Evolutionary conservation across 2,329 filamentous ascomycete species (phyloP).

Genomic region (Claviceps purpurea): DNA sequence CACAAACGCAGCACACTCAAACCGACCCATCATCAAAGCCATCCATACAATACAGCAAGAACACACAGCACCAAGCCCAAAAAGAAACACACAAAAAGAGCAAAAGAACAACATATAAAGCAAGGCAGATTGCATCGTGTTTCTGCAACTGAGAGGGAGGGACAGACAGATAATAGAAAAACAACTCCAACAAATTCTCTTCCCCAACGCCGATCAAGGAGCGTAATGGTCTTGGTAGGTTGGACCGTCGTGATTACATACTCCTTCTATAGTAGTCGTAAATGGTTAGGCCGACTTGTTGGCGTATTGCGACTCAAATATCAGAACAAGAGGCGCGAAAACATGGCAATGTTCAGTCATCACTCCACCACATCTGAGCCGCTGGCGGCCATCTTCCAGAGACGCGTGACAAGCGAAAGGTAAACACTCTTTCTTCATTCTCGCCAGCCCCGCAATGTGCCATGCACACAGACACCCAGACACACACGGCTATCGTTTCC

Average conservation of each 20-base stretch:
- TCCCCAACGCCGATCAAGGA: constrained; percentile 23
- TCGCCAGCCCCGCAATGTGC: not conserved
- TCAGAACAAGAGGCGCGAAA: not conserved
- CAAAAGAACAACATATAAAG: not conserved
- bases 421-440: not conserved
- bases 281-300: no score
- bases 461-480: not conserved
- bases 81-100: not conserved
- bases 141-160: not conserved
- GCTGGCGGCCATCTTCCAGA: not conserved
- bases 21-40: no score
- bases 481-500: constrained; percentile 35
- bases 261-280: constrained; percentile 10
- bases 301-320: not conserved
- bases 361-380: not conserved
- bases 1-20: no score
- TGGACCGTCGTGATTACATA: constrained; percentile 26
- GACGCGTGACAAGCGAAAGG: not conserved
- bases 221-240: constrained; percentile 20
- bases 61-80: not conserved
- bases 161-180: not conserved
- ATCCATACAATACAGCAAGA: no score
- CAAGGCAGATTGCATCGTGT: not conserved
- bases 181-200: constrained; percentile 16
- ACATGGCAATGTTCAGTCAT: not conserved